Evolutionary conservation across 768 basidiomycete species (phyloP).

Genomic region (Hebeloma cylindrosporum): DNA sequence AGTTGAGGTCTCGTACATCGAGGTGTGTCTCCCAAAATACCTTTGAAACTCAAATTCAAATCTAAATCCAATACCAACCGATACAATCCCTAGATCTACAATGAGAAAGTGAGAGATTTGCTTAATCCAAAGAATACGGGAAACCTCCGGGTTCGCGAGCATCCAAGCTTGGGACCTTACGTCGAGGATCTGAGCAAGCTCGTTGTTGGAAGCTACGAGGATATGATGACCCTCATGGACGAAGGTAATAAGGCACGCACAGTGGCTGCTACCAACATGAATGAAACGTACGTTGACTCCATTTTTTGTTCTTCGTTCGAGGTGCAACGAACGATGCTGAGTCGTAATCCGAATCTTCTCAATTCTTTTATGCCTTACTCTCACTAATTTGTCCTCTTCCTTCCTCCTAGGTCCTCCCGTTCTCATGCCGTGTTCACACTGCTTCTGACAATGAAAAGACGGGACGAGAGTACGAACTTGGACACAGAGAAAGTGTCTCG

Average conservation of each 20-base stretch:
- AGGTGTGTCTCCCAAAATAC: conserved; percentile 47
- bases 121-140: conserved; percentile 97
- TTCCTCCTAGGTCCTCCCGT: conserved; percentile 72
- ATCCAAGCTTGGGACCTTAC: conserved; percentile 95
- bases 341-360: background rate
- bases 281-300: conserved; percentile 79
- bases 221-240: conserved; percentile 99
- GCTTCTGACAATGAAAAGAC: conserved; percentile 88
- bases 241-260: conserved; percentile 99
- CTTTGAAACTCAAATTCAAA: background rate
- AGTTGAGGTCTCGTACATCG: conserved; percentile 98
- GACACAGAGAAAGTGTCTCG: conserved; percentile 99
- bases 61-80: conserved; percentile 1
- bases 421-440: conserved; percentile 99
- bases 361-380: conserved; percentile 2
- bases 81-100: conserved; percentile 68
- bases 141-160: conserved; percentile 95
- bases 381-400: conserved; percentile 9
- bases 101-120: conserved; percentile 96
- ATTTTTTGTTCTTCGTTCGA: conserved; percentile 9
- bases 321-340: conserved; percentile 1
- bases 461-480: conserved; percentile 80
- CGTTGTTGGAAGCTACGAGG: conserved; percentile 85
- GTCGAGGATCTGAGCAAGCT: conserved; percentile 97
- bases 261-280: conserved; percentile 99